These are phyloP conservation scores for Ilyonectria mors-panacis DNA, from an alignment of 2,329 filamentous ascomycete genomes.

Conservation along the genomic window DNA sequence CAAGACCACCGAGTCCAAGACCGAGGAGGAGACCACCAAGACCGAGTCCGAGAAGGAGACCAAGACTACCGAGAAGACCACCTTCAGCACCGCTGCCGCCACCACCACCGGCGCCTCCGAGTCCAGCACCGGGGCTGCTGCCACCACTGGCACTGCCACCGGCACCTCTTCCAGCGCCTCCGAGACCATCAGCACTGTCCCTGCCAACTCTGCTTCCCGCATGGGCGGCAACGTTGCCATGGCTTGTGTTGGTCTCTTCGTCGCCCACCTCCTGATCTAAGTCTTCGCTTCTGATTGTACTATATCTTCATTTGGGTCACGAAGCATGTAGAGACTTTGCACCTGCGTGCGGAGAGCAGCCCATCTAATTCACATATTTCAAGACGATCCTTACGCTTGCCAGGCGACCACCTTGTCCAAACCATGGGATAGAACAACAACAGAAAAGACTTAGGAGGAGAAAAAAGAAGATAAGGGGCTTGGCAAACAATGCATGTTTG, in stretches of 20 bases:
- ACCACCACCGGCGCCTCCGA: conserved; percentile 32
- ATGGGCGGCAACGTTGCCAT: conserved; percentile 47
- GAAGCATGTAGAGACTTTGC: conserved; percentile 46
- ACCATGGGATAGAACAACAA: conserved; percentile 30
- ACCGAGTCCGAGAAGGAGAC: background rate
- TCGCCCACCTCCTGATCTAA: conserved; percentile 52
- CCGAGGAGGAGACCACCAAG: conserved; percentile 32
- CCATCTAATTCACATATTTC: conserved; percentile 52
- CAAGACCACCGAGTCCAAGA: conserved; percentile 29
- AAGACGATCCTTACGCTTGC: conserved; percentile 49
- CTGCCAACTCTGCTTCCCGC: conserved; percentile 48
- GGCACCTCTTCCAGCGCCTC: conserved; percentile 28
- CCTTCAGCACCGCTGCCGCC: conserved; percentile 35
- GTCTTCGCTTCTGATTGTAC: conserved; percentile 46
- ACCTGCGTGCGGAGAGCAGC: conserved; percentile 46
- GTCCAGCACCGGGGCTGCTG: conserved; percentile 25
- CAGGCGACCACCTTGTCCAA: conserved; percentile 38
- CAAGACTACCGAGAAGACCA: conserved; percentile 38
- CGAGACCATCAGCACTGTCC: conserved; percentile 38
- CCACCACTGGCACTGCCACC: conserved; percentile 30
- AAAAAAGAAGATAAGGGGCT: conserved; percentile 28
- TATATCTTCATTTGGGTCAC: conserved; percentile 41
- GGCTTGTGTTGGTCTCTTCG: conserved; percentile 48
- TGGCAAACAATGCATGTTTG: conserved; percentile 43
- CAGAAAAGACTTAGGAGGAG: conserved; percentile 20